phyloP scores from a whole-genome alignment of 148 eudicot species.

The Rhododendron williamsianum region DNA sequence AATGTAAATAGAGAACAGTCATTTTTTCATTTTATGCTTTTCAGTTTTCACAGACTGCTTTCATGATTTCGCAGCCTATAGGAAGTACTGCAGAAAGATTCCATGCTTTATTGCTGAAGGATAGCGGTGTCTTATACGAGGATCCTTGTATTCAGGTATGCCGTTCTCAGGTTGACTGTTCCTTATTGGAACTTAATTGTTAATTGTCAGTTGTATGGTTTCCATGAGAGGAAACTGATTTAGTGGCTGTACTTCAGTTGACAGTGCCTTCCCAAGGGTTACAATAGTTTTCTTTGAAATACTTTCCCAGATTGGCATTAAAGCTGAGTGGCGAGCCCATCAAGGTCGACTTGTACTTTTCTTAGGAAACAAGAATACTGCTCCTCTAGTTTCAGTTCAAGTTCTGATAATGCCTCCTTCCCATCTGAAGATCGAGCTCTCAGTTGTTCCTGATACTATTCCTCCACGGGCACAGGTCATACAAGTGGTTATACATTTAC shows the following conservation, averaged over 20 bases:
- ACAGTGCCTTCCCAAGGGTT: conserved; percentile 1
- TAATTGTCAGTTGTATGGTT: background rate
- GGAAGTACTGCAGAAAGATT: conserved; percentile 83
- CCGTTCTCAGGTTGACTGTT: conserved; percentile 1
- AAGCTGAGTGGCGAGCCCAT: conserved; percentile 96
- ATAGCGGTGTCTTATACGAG: conserved; percentile 93
- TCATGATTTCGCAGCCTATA: conserved; percentile 60
- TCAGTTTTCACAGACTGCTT: background rate
- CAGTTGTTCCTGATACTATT: conserved; percentile 87
- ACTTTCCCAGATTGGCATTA: conserved; percentile 71
- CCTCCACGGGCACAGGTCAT: conserved; percentile 99
- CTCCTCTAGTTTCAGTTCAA: conserved; percentile 76
- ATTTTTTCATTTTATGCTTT: background rate
- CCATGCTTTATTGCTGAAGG: conserved; percentile 68
- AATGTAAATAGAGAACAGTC: background rate
- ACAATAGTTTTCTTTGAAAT: background rate
- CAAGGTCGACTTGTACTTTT: conserved; percentile 86
- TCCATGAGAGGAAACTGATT: background rate
- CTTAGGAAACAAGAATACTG: conserved; percentile 88
- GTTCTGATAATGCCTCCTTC: conserved; percentile 82
- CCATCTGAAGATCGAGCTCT: conserved; percentile 77
- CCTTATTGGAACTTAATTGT: conserved; percentile 8
- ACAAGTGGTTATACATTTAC: background rate
- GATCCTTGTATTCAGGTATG: conserved; percentile 92
- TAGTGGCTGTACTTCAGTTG: background rate